Evolutionary conservation across 768 basidiomycete genomes (phyloP), one percentile per base, ranked within the genome.

Genomic region (Trametes villosa): DNA sequence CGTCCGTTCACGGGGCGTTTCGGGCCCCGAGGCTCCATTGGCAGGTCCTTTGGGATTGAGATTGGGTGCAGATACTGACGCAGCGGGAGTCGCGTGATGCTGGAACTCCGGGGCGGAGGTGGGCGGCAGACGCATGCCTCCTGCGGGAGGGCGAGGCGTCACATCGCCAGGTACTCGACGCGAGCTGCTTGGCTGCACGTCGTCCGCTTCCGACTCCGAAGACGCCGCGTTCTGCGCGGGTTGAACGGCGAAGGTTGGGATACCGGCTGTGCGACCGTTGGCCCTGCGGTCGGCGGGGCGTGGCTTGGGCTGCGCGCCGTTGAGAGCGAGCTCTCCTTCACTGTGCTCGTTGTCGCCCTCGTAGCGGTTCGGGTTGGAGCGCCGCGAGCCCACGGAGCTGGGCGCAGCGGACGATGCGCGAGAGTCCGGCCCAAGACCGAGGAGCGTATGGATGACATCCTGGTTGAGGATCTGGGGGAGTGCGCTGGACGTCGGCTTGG

Each of bases 401-500:
- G 63, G 70, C 1, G 74, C 73, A 18, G 70, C 72, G 6, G 71
- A 72, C 1, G 73, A 71, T 24, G 72, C 68, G 15, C 72, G 72
- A 2, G 75, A 75, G 50, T 63, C 60, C 4, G 76, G 73, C 2
- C 76, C 74, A 40, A 87, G 75, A 4, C 89, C 88, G 3, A 90
- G 77, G 9, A 92, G 79, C 3, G 81, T 77, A 2, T 83, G 83
- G 36, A 90, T 84, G 38, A 91, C 89, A 55, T 89, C 84, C 69
- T 88, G 85, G 52, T 84, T 86, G 45, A 92, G 81, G 20, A 91
- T 80, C 68, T 90, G 88, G 0, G 88, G 88, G 7, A 78, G 75
- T 12, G 81, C 67, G 3, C 77, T 78, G 1, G 77, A 77, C 2
- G 83, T 82, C 1, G 86, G 84, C 56, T 83, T 79, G 8, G 84